Evolutionary conservation across 805 yeast species (phyloP).

Genomic region (Yarrowia sp.): DNA sequence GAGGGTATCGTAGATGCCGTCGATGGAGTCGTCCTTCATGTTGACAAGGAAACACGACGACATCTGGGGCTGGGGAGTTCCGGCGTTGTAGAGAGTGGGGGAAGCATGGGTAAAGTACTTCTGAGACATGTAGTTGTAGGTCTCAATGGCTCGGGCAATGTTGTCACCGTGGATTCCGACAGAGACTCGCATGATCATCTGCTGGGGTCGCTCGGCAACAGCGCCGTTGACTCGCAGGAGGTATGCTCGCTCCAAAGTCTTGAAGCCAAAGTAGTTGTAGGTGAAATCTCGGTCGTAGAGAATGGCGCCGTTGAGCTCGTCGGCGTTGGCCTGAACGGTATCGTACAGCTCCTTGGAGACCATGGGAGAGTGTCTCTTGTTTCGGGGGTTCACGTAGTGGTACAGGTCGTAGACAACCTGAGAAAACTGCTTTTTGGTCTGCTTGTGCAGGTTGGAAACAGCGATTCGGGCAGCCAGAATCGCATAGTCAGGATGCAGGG

Average conservation of each 20-base stretch:
- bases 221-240: conserved; percentile 59
- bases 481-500: conserved; percentile 97
- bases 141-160: conserved; percentile 64
- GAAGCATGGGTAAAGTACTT: conserved; percentile 91
- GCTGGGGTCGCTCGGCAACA: conserved; percentile 91
- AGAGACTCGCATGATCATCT: conserved; percentile 83
- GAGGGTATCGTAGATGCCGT: conserved; percentile 87
- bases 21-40: conserved; percentile 92
- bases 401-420: conserved; percentile 71
- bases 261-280: conserved; percentile 83
- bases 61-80: conserved; percentile 78
- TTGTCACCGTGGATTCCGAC: conserved; percentile 80
- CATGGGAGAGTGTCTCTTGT: conserved; percentile 64
- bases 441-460: conserved; percentile 88
- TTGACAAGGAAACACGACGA: conserved; percentile 91
- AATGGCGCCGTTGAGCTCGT: conserved; percentile 67
- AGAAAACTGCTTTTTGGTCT: conserved; percentile 82
- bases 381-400: conserved; percentile 77
- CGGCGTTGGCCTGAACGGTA: conserved; percentile 60
- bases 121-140: conserved; percentile 82
- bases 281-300: conserved; percentile 73
- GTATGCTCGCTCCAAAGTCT: conserved; percentile 87
- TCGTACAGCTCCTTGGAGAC: conserved; percentile 63
- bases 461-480: conserved; percentile 94
- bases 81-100: conserved; percentile 92